Evolutionary conservation across 2,329 filamentous ascomycete species (phyloP), one percentile per base, ranked within the genome.

Genomic region (Beauveria brongniartii): DNA sequence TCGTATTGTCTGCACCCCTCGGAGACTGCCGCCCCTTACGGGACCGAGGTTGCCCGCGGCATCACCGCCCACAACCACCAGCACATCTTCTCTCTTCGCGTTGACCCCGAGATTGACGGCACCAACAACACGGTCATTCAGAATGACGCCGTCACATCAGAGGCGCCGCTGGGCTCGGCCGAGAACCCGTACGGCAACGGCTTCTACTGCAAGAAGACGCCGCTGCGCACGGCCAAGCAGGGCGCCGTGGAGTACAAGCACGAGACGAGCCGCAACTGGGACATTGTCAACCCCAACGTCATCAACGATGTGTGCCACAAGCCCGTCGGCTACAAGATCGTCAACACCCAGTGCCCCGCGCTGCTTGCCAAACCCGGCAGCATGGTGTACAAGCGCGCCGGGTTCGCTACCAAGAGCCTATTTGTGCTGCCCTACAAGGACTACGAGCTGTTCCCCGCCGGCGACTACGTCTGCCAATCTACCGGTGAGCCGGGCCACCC

Each of bases 161-260:
- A 83, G 0, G 87, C 82, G 10, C 82, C 84, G 47, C 81, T 88
- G 0, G 88, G 88, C 12, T 87, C 83, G 54, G 74, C 77, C 9
- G 86, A 89, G 71, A 91, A 92, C 73, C 83, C 80, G 60, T 87
- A 89, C 70, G 88, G 89, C 63, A 91, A 91, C 68, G 88, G 86
- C 6, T 91, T 91, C 72, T 90, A 69, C 62, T 67, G 64, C 63
- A 67, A 65, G 53, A 69, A 67, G 66, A 70, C 69, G 28, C 61
- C 64, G 18, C 64, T 70, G 14, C 63, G 62, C 1, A 69, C 65
- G 10, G 61, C 68, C 30, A 63, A 58, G 22, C 62, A 69, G 53
- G 67, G 62, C 16, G 66, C 65, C 9, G 64, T 64, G 22, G 53
- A 63, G 44, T 70, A 71, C 63, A 63, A 65, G 54, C 66, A 66